These are phyloP conservation scores for Syzygium grande DNA, from an alignment of 345 rosid genomes.

Conservation along the genomic window DNA sequence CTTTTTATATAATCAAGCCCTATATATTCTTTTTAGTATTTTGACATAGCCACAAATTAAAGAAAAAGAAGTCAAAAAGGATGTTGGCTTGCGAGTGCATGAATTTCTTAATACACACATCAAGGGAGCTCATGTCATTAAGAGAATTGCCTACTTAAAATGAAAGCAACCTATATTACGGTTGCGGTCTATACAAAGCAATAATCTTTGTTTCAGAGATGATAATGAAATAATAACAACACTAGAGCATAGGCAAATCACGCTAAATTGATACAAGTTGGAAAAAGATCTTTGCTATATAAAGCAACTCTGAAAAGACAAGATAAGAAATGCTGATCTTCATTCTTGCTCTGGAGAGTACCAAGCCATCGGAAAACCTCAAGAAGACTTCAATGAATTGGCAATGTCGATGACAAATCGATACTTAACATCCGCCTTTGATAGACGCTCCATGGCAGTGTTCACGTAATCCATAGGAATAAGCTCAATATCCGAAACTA, in stretches of 20 bases:
- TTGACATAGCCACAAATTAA: neutral
- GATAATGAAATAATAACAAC: neutral
- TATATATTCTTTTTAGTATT: neutral
- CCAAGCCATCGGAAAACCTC: neutral
- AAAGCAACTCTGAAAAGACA: neutral
- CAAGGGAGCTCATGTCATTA: neutral
- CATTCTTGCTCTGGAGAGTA: neutral
- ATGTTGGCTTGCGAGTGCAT: neutral
- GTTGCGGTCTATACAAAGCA: neutral
- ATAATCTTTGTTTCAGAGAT: neutral
- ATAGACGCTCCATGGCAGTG: conserved; percentile 14
- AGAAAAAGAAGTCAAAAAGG: neutral
- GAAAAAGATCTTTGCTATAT: neutral
- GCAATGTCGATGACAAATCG: conserved; percentile 22
- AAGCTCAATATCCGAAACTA: conserved; percentile 10
- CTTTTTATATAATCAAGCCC: neutral
- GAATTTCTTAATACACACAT: neutral
- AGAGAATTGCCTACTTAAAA: neutral
- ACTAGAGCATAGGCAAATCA: neutral
- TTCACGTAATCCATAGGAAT: conserved; percentile 20
- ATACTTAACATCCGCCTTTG: conserved; percentile 9
- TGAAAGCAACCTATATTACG: neutral
- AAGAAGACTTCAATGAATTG: conserved; percentile 4
- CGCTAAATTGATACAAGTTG: neutral
- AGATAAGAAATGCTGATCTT: neutral